A percentile compares a stretch with the other conserved stretches of the same genome.
phyloP scores from a whole-genome alignment of 441 rosid genomes.

The Raphanus hybrid region DNA sequence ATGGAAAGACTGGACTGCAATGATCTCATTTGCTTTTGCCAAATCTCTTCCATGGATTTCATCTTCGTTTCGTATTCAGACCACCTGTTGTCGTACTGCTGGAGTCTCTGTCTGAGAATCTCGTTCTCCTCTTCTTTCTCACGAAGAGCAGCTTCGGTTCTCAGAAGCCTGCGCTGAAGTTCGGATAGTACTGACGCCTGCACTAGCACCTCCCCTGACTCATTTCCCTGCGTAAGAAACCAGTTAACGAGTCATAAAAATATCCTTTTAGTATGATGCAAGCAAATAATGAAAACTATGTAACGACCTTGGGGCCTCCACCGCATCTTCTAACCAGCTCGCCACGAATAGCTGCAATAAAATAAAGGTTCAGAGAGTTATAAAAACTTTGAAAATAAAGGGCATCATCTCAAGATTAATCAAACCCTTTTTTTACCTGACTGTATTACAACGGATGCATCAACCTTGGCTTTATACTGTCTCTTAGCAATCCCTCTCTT shows the following conservation, averaged over 20 bases:
- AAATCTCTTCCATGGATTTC: conserved; percentile 97
- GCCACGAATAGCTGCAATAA: conserved; percentile 78
- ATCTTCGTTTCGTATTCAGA: conserved; percentile 89
- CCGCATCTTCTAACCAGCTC: conserved; percentile 80
- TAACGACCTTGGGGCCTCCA: conserved; percentile 57
- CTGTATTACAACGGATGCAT: conserved; percentile 72
- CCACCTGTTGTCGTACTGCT: conserved; percentile 91
- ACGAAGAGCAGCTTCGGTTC: conserved; percentile 75
- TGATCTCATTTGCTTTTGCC: conserved; percentile 97
- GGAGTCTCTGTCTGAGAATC: conserved; percentile 81
- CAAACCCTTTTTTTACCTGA: conserved; percentile 56
- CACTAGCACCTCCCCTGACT: conserved; percentile 79
- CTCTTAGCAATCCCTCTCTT: conserved; percentile 55
- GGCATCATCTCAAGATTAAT: too few relatives aligned
- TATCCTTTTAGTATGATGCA: neutral
- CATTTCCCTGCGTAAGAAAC: conserved; percentile 52
- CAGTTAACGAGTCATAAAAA: neutral
- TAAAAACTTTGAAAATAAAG: too few relatives aligned
- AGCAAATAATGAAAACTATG: conserved; percentile 12
- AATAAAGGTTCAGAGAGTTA: neutral
- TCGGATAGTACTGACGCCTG: conserved; percentile 87
- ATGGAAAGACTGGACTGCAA: conserved; percentile 91
- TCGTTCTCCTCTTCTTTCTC: conserved; percentile 93
- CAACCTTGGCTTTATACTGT: conserved; percentile 52
- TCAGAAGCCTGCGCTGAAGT: conserved; percentile 80